phyloP scores from a whole-genome alignment of 352 stramenopile genomes.

The Phytophthora tubulina region DNA sequence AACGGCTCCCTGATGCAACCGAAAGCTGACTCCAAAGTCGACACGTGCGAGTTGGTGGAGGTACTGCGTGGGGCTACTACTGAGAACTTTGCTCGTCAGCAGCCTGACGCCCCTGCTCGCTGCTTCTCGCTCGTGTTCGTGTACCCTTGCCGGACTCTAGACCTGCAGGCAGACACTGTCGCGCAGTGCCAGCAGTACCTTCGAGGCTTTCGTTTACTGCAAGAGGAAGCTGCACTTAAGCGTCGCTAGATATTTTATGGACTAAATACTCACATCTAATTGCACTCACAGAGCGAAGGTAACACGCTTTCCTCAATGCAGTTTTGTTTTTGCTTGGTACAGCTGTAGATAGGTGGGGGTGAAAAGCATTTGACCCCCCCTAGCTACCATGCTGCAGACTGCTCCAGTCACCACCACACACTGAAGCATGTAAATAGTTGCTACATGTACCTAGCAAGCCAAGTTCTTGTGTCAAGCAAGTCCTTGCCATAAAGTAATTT shows the following conservation, averaged over 20 bases:
- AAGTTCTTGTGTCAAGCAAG: no score
- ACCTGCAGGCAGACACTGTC: slow-evolving; percentile 65
- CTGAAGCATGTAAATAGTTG: no score
- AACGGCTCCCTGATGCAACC: slow-evolving; percentile 44
- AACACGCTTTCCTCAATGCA: background rate
- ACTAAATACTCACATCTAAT: background rate
- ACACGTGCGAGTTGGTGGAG: slow-evolving; percentile 63
- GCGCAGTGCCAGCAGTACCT: slow-evolving; percentile 59
- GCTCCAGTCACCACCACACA: no score
- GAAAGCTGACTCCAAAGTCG: slow-evolving; percentile 55
- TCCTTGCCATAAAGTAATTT: no score
- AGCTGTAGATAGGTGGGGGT: no score
- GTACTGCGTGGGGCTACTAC: slow-evolving; percentile 59
- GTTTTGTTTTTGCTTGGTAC: background rate
- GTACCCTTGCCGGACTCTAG: slow-evolving; percentile 74
- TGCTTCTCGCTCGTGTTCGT: slow-evolving; percentile 82
- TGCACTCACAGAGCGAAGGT: background rate
- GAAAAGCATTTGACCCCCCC: no score
- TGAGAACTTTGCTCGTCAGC: slow-evolving; percentile 56
- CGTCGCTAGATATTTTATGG: slow-evolving; percentile 24
- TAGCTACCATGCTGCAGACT: no score
- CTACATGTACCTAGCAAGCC: no score
- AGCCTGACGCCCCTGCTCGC: slow-evolving; percentile 39
- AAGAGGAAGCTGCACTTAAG: slow-evolving; percentile 54
- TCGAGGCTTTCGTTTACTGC: slow-evolving; percentile 69